These are phyloP conservation scores for Talaromyces atroroseus DNA, from an alignment of 2,329 filamentous ascomycete species.

Conservation along the genomic window DNA sequence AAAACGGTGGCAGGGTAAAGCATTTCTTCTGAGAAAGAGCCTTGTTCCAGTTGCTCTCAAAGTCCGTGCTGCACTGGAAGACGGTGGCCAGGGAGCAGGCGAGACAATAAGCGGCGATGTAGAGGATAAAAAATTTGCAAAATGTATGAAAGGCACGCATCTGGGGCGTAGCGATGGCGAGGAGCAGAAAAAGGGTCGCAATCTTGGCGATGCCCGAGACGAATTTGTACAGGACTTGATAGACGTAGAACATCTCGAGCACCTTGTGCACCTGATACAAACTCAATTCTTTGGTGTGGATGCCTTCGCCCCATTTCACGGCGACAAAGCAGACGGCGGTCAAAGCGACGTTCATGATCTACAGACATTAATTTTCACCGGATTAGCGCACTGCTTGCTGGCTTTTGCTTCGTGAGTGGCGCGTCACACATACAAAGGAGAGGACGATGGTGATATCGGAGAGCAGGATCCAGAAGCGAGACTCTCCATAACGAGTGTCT, in stretches of 20 bases:
- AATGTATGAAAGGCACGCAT: not conserved
- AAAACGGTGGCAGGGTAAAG: constrained; percentile 4
- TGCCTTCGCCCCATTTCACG: constrained; percentile 5
- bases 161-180: not conserved
- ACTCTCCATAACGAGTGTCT: constrained; percentile 2
- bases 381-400: not conserved
- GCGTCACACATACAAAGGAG: not conserved
- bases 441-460: constrained; percentile 2
- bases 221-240: constrained; percentile 7
- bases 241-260: constrained; percentile 3
- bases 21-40: not conserved
- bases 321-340: not conserved
- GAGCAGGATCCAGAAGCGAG: constrained; percentile 2
- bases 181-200: not conserved
- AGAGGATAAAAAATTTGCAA: constrained; percentile 4
- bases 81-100: not conserved
- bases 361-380: not conserved
- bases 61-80: constrained; percentile 1
- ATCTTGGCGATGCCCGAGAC: constrained; percentile 5
- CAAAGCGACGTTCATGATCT: constrained; percentile 1
- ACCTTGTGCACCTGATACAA: not conserved
- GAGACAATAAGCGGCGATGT: constrained; percentile 1
- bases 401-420: too few relatives aligned
- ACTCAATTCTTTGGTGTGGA: constrained; percentile 1
- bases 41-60: constrained; percentile 8